These are phyloP conservation scores for Suillus decipiens DNA, from an alignment of 768 basidiomycete genomes.

Conservation along the genomic window DNA sequence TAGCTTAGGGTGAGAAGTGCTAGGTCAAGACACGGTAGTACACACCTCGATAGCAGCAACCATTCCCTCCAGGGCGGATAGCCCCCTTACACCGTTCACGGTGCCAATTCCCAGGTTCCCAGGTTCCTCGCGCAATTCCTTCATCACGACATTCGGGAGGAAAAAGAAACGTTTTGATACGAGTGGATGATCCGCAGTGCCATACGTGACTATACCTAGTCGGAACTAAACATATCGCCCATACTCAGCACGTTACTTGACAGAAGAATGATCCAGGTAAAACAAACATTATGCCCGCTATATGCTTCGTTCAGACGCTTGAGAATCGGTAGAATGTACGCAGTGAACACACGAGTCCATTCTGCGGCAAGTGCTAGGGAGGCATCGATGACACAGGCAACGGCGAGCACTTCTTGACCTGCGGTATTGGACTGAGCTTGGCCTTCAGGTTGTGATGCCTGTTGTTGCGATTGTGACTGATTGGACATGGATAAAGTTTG, in stretches of 20 bases:
- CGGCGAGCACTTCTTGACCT: constrained; percentile 39
- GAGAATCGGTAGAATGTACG: constrained; percentile 54
- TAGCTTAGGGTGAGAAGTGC: constrained; percentile 3
- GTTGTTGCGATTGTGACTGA: constrained; percentile 4
- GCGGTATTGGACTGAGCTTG: constrained; percentile 16
- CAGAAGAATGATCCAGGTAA: background rate
- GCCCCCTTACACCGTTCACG: constrained; percentile 48
- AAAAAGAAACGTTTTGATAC: constrained; percentile 59
- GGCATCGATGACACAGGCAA: constrained; percentile 63
- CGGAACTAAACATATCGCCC: constrained; percentile 31
- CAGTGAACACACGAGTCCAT: constrained; percentile 48
- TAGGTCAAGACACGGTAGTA: background rate
- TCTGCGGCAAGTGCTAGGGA: constrained; percentile 54
- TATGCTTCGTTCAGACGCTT: constrained; percentile 51
- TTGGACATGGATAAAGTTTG: background rate
- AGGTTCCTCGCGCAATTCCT: constrained; percentile 49
- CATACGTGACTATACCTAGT: constrained; percentile 65
- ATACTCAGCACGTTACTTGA: constrained; percentile 2
- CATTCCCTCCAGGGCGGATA: constrained; percentile 72
- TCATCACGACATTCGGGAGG: constrained; percentile 36
- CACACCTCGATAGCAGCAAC: constrained; percentile 70
- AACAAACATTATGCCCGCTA: constrained; percentile 39
- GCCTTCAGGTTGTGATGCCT: background rate
- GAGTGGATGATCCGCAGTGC: constrained; percentile 57
- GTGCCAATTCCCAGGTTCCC: constrained; percentile 57